Evolutionary conservation across 2,329 filamentous ascomycete species (phyloP).

Genomic region (Blastomyces parvus): DNA sequence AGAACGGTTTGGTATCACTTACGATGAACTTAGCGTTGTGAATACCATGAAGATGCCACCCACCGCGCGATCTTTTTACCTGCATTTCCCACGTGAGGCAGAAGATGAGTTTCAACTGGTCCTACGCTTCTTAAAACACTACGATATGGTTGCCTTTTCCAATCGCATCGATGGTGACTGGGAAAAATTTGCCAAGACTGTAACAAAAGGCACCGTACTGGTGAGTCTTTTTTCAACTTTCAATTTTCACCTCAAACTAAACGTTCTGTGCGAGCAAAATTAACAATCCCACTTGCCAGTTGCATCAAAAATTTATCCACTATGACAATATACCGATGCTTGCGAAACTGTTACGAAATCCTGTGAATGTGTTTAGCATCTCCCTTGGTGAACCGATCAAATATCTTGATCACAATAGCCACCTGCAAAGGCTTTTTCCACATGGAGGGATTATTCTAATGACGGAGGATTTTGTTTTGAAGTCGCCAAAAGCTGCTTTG

Average conservation of each 20-base stretch:
- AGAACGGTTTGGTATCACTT: constrained; percentile 21
- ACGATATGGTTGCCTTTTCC: constrained; percentile 24
- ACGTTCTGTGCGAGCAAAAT: neutral
- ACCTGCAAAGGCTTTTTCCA: constrained; percentile 32
- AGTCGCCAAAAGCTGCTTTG: constrained; percentile 23
- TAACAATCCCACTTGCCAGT: constrained; percentile 17
- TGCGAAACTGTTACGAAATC: constrained; percentile 17
- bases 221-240: constrained; percentile 19
- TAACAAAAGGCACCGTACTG: constrained; percentile 25
- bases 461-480: constrained; percentile 33
- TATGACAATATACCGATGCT: constrained; percentile 25
- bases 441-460: constrained; percentile 31
- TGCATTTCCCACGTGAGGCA: constrained; percentile 25
- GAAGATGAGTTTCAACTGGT: constrained; percentile 22
- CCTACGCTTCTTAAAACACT: constrained; percentile 19
- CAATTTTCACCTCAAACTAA: neutral
- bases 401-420: constrained; percentile 16
- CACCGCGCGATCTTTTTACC: constrained; percentile 25
- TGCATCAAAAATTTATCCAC: constrained; percentile 29
- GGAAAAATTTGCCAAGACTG: constrained; percentile 26
- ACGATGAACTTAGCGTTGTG: constrained; percentile 22
- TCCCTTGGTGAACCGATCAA: constrained; percentile 23
- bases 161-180: constrained; percentile 27
- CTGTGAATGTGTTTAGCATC: constrained; percentile 30
- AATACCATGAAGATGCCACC: constrained; percentile 15